Evolutionary conservation across 75 land plant genomes (phyloP).

Genomic region (Picea glauca): DNA sequence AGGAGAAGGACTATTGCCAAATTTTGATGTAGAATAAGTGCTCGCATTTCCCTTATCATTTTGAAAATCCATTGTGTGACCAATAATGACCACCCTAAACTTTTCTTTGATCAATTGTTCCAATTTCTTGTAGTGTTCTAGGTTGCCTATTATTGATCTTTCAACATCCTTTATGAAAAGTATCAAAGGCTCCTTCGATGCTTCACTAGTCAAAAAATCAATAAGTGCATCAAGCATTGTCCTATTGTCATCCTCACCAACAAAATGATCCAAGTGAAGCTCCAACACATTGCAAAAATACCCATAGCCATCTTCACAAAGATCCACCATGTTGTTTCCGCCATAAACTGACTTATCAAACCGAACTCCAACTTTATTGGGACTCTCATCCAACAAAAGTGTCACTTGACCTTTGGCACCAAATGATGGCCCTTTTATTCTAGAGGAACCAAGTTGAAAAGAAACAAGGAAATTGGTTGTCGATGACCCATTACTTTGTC

Average conservation of each 20-base stretch:
- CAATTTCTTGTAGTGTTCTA: conserved; percentile 42
- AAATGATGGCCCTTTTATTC: conserved; percentile 36
- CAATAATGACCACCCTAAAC: conserved; percentile 28
- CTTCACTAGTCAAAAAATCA: conserved; percentile 12
- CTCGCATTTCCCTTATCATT: conserved; percentile 25
- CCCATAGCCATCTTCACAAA: conserved; percentile 44
- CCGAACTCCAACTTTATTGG: conserved; percentile 37
- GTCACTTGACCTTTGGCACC: conserved; percentile 37
- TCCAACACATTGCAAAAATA: conserved; percentile 44
- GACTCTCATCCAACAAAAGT: conserved; percentile 33
- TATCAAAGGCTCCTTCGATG: conserved; percentile 15
- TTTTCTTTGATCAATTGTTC: conserved; percentile 26
- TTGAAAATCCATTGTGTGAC: conserved; percentile 36
- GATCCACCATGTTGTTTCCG: conserved; percentile 47
- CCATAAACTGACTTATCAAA: conserved; percentile 47
- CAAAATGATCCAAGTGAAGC: conserved; percentile 41
- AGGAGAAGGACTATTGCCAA: too few species aligned
- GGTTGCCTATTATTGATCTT: conserved; percentile 40
- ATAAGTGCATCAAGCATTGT: conserved; percentile 33
- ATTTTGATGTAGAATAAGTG: too few species aligned
- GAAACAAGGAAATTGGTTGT: conserved; percentile 21
- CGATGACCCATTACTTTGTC: conserved; percentile 23
- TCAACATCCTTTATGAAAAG: conserved; percentile 40
- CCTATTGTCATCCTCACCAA: conserved; percentile 42
- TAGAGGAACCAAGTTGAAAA: conserved; percentile 16